Base-by-base conservation (phyloP, 2,329 filamentous ascomycete species). In the Phaeoacremonium minimum region DNA sequence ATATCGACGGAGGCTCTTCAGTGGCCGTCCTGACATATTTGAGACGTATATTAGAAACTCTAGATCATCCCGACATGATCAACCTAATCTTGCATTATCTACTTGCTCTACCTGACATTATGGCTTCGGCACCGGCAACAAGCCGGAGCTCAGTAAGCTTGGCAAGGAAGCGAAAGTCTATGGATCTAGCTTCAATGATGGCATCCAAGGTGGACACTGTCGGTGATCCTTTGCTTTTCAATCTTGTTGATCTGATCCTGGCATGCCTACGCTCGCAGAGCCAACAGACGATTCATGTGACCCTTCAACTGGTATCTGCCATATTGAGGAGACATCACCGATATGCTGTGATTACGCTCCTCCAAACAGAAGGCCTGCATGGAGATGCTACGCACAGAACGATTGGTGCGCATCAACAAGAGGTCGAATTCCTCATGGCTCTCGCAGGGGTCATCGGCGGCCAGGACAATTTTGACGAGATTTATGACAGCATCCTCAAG, bases 1-100 rank as follows among this genome's bases (percentile, higher is more conserved):
- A 98, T 64, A 86, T 94, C 28, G 91, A 97, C 60, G 93, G 91
- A 46, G 93, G 93, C 36, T 98, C 93, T 6, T 95, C 93, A 1
- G 89, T 97, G 15, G 93, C 93, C 4, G 93, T 98, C 11, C 71
- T 97, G 44, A 96, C 90, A 3, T 97, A 98, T 58, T 72, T 98
- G 22, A 84, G 86, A 40, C 84, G 87, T 29, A 95, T 97, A 37
- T 73, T 98, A 6, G 90, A 96, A 57, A 85, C 87, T 1, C 71
- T 98, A 12, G 88, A 96, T 45, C 89, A 97, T 56, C 87, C 88
- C 7, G 90, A 97, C 52, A 84, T 98, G 67, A 87, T 96, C 41
- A 87, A 95, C 48, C 83, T 95, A 42, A 93, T 97, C 36, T 75
- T 98, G 6, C 86, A 90, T 47, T 98, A 97, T 56, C 75, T 98